phyloP scores from a whole-genome alignment of 371 early-diverging fungal genomes.

The Rhizoclosmatium hyalinum region DNA sequence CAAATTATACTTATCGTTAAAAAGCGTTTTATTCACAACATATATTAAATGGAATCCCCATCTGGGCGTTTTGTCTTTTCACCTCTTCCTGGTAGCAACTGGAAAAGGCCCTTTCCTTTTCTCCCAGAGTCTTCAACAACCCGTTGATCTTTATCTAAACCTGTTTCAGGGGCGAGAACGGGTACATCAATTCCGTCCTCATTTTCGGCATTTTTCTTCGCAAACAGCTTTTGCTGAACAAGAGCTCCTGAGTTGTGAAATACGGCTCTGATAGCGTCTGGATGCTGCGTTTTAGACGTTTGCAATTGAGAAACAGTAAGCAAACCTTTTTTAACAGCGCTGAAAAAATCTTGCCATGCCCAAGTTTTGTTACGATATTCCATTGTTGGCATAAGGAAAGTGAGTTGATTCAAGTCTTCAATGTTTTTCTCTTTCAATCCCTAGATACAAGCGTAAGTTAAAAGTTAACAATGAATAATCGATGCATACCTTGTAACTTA shows the following conservation, averaged over 20 bases:
- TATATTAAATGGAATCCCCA: no score
- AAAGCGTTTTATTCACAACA: no score
- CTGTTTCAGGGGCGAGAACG: no score
- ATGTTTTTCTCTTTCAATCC: slow-evolving; percentile 75
- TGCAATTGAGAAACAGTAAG: not conserved
- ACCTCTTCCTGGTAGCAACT: no score
- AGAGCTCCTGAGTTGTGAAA: slow-evolving; percentile 72
- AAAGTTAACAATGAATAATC: not conserved
- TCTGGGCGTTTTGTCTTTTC: no score
- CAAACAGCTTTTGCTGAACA: slow-evolving; percentile 68
- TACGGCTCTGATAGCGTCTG: slow-evolving; percentile 66
- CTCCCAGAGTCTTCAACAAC: no score
- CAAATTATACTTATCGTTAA: slow-evolving; percentile 31
- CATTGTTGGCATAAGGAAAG: slow-evolving; percentile 73
- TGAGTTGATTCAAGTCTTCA: slow-evolving; percentile 74
- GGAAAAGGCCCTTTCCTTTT: no score
- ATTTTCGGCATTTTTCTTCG: not conserved
- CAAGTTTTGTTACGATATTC: slow-evolving; percentile 80
- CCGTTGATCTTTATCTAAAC: no score
- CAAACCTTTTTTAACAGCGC: slow-evolving; percentile 66
- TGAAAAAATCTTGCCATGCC: slow-evolving; percentile 74
- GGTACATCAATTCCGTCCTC: no score
- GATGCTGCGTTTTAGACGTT: not conserved
- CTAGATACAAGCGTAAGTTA: slow-evolving; percentile 35
- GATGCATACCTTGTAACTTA: slow-evolving; percentile 67